Evolutionary conservation across 371 early-diverging fungal genomes (phyloP), one percentile per base, ranked within the genome.

Genomic region (Mucor mucedo): DNA sequence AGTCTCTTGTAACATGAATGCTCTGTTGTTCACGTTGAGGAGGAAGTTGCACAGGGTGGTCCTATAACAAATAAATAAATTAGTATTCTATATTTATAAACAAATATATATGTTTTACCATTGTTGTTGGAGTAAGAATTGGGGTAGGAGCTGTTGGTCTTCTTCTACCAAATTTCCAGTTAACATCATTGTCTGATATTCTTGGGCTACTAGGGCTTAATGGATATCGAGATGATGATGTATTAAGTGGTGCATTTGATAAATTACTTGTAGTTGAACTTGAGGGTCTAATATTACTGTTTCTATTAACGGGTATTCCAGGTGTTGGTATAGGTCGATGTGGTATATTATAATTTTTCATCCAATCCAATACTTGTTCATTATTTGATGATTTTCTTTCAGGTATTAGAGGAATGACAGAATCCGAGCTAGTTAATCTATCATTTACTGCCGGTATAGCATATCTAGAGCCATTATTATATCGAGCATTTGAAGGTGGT

Each of bases 1-100:
- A 77, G 53, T 82, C 77, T 39, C 61, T 63, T 10, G 65, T 65
- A 30, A 70, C 70, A 66, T 69, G 69, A 58, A 69, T 69, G 35
- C 52, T 61, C 47, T 69, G 57, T 41, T 69, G 69, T 14, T 52
- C 55, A 16, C 47, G 38, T 32, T 54, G 62, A 48, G 55, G 52
- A 39, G 61, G 21, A 45, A 49, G 35, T 41, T 39, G 52, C 5
- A 58, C 52, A 45, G 58, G 53, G 44, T 62, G 55, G 10, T 62
- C 62, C 62, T 62, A 62, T 39, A 41, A 35, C 6, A 29, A 41
- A 55, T 47, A n/a, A n/a, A 32, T 8, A 48, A 11, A 35, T 44
- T 61, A 42, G 7, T 32, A 4, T 52, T 21, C 32, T 40, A 50
- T 13, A 47, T 21, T 7, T 47, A 47, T 21, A 13, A 42, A 42